Evolutionary conservation across 164 flowering plant genomes (phyloP), one percentile per base, ranked within the genome.

Genomic region (Cinnamomum micranthum): DNA sequence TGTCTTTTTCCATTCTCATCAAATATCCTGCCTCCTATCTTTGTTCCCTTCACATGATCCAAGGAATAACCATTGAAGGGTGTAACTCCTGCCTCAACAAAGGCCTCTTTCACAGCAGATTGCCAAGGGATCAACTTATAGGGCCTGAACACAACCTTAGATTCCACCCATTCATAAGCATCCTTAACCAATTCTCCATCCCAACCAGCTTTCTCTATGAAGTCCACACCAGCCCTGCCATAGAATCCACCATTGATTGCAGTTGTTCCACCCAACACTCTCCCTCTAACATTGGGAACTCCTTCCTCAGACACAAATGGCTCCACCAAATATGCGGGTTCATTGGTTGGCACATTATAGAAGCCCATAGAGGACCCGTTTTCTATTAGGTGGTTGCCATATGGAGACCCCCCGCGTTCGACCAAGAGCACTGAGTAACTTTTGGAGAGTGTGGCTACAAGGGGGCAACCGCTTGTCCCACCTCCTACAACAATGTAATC

Each of bases 401-500:
- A 80, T 20, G 80, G 78, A 9, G 78, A 75, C 23, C 80, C 80
- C 15, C 83, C 83, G 2, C 80, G 76, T 24, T 81, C 83, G 22
- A 81, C 65, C 23, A 81, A 58, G 23, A 81, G 77, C 47, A 76
- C 85, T 0, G 82, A 76, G 80, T 80, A 84, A 12, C 70, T 86
- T 71, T 84, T 74, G 0, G 85, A 82, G 50, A 86, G 80, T 15
- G 84, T 86, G 7, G 88, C 85, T 1, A 83, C 88, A 15, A 84
- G 73, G 19, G 88, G 81, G 70, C 88, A 86, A 50, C 88, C 87
- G 6, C 80, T 68, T 24, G 88, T 74, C 12, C 88, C 88, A 59
- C 86, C 88, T 20, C 88, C 88, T 2, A 84, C 79, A 6, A 86
- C 77, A 2, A 86, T 86, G 81, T 84, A 83, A 51, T 84, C 87